Evolutionary conservation across 2,329 filamentous ascomycete genomes (phyloP), one percentile per base, ranked within the genome.

Genomic region (Chaetomiaceae sp.): DNA sequence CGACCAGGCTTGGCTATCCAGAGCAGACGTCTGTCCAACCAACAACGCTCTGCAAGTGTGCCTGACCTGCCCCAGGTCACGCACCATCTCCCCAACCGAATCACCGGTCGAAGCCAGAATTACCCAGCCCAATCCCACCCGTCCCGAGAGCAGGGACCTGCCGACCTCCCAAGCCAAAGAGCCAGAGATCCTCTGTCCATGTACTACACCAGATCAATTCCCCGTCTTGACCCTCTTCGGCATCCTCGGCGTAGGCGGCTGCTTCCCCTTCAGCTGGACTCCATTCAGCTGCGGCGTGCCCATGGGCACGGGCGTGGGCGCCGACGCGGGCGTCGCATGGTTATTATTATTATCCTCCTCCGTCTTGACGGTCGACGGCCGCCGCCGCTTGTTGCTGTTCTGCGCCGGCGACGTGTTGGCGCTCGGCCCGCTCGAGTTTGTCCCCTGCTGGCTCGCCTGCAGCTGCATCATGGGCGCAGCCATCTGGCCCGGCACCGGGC

Each of bases 401-500:
- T 36, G 63, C 4, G 61, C 60, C 6, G 82, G 82, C 29, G 81
- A 84, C 5, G 84, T 87, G 69, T 85, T 87, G 53, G 83, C 82
- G 64, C 82, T 86, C 6, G 82, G 82, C 1, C 82, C 83, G 65
- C 80, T 83, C 9, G 83, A 85, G 66, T 73, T 82, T 29, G 83
- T 84, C 36, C 83, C 84, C 65, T 87, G 84, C 66, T 86, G 83
- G 65, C 83, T 86, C 59, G 82, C 80, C 65, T 87, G 83, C 56
- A 83, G 72, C 66, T 83, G 81, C 83, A 87, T 87, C 57, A 75
- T 75, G 20, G 83, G 83, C 47, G 82, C 81, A 66, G 83, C 81
- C 76, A 85, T 83, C 48, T 79, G 75, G 15, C 79, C 81, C 14
- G 79, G 77, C 17, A 81, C 82, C 8, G 84, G 84, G 65, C 81